Base-by-base conservation (phyloP, 2,329 filamentous ascomycete species). In the Ceratocystis harringtonii region DNA sequence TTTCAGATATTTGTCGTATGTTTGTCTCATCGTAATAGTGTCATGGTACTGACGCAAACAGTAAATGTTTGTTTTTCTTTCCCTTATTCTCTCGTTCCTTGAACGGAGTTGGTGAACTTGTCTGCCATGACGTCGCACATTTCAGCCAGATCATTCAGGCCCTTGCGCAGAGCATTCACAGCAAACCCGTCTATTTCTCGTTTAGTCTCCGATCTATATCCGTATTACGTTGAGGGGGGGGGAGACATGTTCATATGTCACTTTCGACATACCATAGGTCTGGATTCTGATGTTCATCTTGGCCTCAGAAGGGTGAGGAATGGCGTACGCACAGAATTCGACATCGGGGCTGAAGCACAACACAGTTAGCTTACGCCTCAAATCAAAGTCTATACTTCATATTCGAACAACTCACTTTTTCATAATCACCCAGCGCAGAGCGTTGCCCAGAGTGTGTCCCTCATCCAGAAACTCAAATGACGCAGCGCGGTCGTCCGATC, bases 281-380 rank as follows among this genome's bases (percentile, higher is more conserved):
- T 99, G 94, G 69, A 99, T 97, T 72, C 94, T 85, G 68, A 99
- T 79, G 73, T 97, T 96, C 92, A 99, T 96, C 77, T 95, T 94
- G 50, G 86, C 79, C 76, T 99, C 94, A 48, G 92, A 95, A 62
- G 94, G 94, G 76, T 99, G 94, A 36, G 94, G 94, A 68, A 99
- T 97, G 6, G 92, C 90, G 76, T 99, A 99, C 68, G 92, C 94
- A 76, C 94, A 97, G 77, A 99, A 96, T 75, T 99, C 94, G 68
- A 99, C 94, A 69, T 94, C 85, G 36, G 94, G 92, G 75, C 92
- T 97, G 69, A 64, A 64, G 43, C 32, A 28, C 7, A 6, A 3
- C 19, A 43, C 15, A 12, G 57, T 65, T 65, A 61, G 64, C 15
- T 2, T 6, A 8, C 28, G 10, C 15, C 3, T 12, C 2, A 19